phyloP scores from a whole-genome alignment of 2,329 filamentous ascomycete genomes.

The Aspergillus vadensis region DNA sequence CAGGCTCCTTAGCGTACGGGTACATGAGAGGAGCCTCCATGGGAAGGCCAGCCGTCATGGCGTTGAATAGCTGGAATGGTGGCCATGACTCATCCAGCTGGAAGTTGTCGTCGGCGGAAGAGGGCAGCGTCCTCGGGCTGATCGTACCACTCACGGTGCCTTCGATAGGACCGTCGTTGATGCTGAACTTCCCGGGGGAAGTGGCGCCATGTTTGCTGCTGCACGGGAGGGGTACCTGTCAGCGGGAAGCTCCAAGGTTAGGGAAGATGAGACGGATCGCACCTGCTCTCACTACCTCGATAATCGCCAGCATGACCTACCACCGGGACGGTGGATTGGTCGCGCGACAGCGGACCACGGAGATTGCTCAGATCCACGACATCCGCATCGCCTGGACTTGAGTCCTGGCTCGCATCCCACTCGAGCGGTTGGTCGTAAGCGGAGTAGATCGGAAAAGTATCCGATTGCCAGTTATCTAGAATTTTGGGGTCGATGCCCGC shows the following conservation, averaged over 20 bases:
- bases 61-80: constrained; percentile 40
- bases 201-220: constrained; percentile 39
- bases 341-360: constrained; percentile 30
- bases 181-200: constrained; percentile 35
- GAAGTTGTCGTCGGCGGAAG: constrained; percentile 41
- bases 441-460: constrained; percentile 36
- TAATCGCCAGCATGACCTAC: constrained; percentile 29
- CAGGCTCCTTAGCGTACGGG: constrained; percentile 35
- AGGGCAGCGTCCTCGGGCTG: constrained; percentile 40
- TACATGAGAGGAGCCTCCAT: constrained; percentile 37
- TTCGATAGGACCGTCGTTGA: constrained; percentile 32
- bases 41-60: constrained; percentile 34
- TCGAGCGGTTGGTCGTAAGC: constrained; percentile 40
- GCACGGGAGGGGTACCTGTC: constrained; percentile 14
- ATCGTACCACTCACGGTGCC: constrained; percentile 39
- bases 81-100: constrained; percentile 42
- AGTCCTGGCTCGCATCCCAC: constrained; percentile 44
- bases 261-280: constrained; percentile 13
- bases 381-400: constrained; percentile 40
- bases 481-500: constrained; percentile 48
- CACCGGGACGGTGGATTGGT: constrained; percentile 22
- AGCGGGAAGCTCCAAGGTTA: constrained; percentile 6
- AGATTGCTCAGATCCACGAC: constrained; percentile 36
- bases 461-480: constrained; percentile 44
- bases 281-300: constrained; percentile 32